phyloP scores from a whole-genome alignment of 2,329 filamentous ascomycete genomes.

The Metarhizium robertsii region DNA sequence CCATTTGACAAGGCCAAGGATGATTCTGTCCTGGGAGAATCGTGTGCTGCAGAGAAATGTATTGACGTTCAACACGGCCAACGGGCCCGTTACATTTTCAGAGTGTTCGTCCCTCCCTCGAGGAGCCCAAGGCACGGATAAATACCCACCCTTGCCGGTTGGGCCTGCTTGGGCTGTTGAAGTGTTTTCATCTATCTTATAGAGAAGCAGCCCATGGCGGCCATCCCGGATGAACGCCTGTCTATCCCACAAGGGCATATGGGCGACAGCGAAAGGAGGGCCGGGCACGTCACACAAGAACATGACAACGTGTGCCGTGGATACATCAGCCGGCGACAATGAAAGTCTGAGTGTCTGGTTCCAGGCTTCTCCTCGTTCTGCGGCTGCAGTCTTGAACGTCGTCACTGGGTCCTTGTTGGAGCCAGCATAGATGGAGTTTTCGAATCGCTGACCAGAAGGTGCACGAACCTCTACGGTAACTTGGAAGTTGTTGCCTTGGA shows the following conservation, averaged over 20 bases:
- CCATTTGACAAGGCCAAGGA: conserved; percentile 82
- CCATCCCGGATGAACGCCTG: conserved; percentile 87
- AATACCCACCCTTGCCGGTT: conserved; percentile 73
- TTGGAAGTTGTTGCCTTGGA: conserved; percentile 68
- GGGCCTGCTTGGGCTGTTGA: conserved; percentile 53
- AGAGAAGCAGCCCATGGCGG: conserved; percentile 68
- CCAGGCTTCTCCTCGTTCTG: conserved; percentile 75
- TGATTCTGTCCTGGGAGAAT: conserved; percentile 83
- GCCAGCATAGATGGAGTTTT: conserved; percentile 78
- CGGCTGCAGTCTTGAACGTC: conserved; percentile 78
- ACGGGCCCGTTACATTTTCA: conserved; percentile 68
- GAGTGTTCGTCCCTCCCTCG: conserved; percentile 56
- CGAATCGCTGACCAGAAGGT: conserved; percentile 68
- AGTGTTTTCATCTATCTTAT: conserved; percentile 87
- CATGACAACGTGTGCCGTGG: conserved; percentile 78
- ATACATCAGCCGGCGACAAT: conserved; percentile 70
- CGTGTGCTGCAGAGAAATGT: conserved; percentile 91
- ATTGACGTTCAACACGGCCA: conserved; percentile 69
- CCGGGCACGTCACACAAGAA: conserved; percentile 79
- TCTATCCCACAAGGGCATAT: conserved; percentile 89
- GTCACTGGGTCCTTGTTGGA: conserved; percentile 73
- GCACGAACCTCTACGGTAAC: conserved; percentile 82
- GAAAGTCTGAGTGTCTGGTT: conserved; percentile 78
- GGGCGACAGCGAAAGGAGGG: conserved; percentile 81
- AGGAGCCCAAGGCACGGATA: conserved; percentile 72